Evolutionary conservation across 805 yeast species (phyloP).

Genomic region (Zygoascus biomembranicola): DNA sequence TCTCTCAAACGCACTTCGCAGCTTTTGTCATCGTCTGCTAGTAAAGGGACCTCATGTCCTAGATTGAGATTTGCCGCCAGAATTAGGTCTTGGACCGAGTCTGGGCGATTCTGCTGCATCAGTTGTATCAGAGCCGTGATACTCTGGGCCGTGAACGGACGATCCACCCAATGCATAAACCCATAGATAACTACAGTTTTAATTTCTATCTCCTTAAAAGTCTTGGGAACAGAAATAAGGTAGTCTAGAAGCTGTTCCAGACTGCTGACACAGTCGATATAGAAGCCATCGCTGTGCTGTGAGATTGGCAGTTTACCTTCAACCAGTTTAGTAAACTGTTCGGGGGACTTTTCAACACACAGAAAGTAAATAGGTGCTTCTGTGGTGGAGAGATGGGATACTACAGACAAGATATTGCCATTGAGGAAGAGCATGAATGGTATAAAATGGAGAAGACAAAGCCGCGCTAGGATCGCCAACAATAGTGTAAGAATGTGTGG

Average conservation of each 20-base stretch:
- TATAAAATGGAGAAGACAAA: too few relatives aligned
- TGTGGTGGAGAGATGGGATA: neutral
- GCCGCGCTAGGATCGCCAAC: too few relatives aligned
- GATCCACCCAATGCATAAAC: slow-evolving; percentile 1
- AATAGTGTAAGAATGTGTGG: too few relatives aligned
- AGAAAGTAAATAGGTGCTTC: neutral
- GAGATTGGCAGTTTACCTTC: neutral
- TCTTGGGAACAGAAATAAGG: neutral
- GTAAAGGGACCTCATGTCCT: neutral
- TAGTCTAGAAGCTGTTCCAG: neutral
- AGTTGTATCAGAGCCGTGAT: neutral
- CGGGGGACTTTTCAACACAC: neutral
- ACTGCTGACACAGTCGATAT: neutral
- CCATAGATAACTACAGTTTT: neutral
- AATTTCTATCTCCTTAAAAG: neutral
- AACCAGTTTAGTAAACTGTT: neutral
- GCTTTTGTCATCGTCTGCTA: neutral
- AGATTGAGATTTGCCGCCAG: neutral
- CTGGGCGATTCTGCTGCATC: neutral
- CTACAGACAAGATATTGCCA: neutral
- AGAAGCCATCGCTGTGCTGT: neutral
- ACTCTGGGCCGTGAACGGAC: slow-evolving; percentile 1
- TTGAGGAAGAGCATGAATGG: neutral
- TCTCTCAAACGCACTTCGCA: neutral
- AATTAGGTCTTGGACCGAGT: slow-evolving; percentile 1